A percentile compares a stretch with the other conserved stretches of the same genome.
phyloP scores from a whole-genome alignment of 2,329 filamentous ascomycete genomes.

The Coleophoma eucalyptorum region DNA sequence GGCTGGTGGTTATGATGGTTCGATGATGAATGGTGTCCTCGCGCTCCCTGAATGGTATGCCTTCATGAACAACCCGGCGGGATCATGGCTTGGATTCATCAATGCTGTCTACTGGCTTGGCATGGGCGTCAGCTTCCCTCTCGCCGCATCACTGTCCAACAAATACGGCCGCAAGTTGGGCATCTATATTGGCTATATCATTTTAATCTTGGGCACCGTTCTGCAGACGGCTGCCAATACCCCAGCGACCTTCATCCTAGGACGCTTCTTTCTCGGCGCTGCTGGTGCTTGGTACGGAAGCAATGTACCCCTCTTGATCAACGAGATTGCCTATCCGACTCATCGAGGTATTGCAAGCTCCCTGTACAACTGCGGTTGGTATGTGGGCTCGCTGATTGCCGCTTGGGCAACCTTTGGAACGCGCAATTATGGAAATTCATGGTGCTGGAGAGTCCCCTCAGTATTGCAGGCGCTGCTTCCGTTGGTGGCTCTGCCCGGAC shows the following conservation, averaged over 20 bases:
- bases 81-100: neutral
- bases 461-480: conserved; percentile 10
- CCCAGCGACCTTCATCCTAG: neutral
- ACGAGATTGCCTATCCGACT: neutral
- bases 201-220: neutral
- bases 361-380: neutral
- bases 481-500: conserved; percentile 2
- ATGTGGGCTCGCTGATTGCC: conserved; percentile 34
- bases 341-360: neutral
- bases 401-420: conserved; percentile 38
- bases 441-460: conserved; percentile 18
- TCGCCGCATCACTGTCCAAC: neutral
- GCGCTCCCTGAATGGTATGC: neutral
- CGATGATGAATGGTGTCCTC: neutral
- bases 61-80: neutral
- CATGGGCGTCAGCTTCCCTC: neutral
- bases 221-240: neutral
- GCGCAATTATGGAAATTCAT: conserved; percentile 2
- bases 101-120: neutral
- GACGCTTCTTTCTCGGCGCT: neutral
- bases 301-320: neutral
- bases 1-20: neutral
- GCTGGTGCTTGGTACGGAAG: neutral
- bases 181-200: neutral
- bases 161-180: neutral